Base-by-base conservation (phyloP, 331 rosid species). In the Spiraea crenata region DNA sequence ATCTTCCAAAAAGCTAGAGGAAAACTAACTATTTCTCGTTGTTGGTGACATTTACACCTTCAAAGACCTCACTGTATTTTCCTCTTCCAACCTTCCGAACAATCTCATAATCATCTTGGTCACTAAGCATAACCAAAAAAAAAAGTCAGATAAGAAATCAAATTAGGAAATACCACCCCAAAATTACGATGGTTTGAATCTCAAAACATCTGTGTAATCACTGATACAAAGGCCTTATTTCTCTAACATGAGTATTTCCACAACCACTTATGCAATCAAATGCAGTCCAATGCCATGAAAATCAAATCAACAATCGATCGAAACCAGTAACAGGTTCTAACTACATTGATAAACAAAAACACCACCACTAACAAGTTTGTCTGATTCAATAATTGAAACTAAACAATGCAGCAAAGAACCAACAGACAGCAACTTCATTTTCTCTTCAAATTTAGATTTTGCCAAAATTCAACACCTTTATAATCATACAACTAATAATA, bases 1-100 rank as follows among this genome's bases (percentile, higher is more conserved):
- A 9, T 40, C 51, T 39, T 52, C 54, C 62, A 41, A 57, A 15
- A 69, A 45, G 40, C 51, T 40, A 70, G 46, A 48, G 20, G 71
- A 48, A 69, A 51, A 9, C 57, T 9, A 39, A 68, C 41, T 84
- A 79, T 40, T 76, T 79, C 41, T 79, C 84, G 34, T 69, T 83
- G 51, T 69, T 73, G 54, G 74, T 83, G 60, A 76, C 56, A 49
- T 83, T 76, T 38, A 83, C 56, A 41, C 86, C 86, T 71, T 83
- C 87, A 15, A 83, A 79, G 7, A 83, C 87, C 82, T 83, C 84
- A 49, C 82, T 83, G 73, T 83, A 83, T 46, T 83, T 79, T 48
- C 87, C 87, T 75, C 87, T 79, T 44, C 84, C 84, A 49, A 79
- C 84, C 67, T 83, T 79, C 58, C 81, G 69, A 52, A 83, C 77